phyloP scores from a whole-genome alignment of 108 stramenopile species.

The Pseudonitzschia delicatissima region DNA sequence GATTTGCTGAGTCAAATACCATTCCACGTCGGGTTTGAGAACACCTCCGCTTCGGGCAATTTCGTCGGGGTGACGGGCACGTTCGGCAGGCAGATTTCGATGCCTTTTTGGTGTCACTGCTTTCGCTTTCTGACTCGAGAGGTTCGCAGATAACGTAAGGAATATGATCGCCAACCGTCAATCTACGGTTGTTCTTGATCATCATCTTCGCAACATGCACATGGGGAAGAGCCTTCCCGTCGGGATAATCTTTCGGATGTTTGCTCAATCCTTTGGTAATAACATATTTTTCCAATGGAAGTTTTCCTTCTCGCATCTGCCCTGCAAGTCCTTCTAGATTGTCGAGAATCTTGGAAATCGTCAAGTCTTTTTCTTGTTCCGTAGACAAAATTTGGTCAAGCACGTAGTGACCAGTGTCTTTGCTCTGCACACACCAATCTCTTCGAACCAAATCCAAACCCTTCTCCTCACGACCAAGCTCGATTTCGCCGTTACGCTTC shows the following conservation, averaged over 20 bases:
- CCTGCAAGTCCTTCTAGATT: conserved; percentile 88
- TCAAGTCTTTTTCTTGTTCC: conserved; percentile 79
- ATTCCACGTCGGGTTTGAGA: conserved; percentile 89
- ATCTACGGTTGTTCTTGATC: conserved; percentile 86
- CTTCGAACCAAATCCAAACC: conserved; percentile 98
- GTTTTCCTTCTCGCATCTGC: conserved; percentile 80
- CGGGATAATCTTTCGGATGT: conserved; percentile 97
- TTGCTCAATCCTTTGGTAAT: conserved; percentile 99
- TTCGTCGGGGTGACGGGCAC: conserved; percentile 94
- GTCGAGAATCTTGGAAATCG: conserved; percentile 85
- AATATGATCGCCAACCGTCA: conserved; percentile 98
- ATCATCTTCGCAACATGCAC: conserved; percentile 96
- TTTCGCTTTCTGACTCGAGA: conserved; percentile 34
- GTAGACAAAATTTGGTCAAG: conserved; percentile 93
- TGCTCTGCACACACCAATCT: conserved; percentile 99
- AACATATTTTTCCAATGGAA: conserved; percentile 89
- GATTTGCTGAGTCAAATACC: conserved; percentile 98
- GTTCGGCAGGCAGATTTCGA: conserved; percentile 66
- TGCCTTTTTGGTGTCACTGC: conserved; percentile 16
- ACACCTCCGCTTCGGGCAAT: conserved; percentile 77
- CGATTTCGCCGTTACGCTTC: conserved; percentile 61
- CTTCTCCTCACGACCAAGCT: conserved; percentile 84
- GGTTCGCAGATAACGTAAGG: conserved; percentile 93
- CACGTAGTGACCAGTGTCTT: conserved; percentile 90
- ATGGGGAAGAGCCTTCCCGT: conserved; percentile 94